phyloP scores from a whole-genome alignment of 1,284 basidiomycete genomes.

The Malassezia restricta region DNA sequence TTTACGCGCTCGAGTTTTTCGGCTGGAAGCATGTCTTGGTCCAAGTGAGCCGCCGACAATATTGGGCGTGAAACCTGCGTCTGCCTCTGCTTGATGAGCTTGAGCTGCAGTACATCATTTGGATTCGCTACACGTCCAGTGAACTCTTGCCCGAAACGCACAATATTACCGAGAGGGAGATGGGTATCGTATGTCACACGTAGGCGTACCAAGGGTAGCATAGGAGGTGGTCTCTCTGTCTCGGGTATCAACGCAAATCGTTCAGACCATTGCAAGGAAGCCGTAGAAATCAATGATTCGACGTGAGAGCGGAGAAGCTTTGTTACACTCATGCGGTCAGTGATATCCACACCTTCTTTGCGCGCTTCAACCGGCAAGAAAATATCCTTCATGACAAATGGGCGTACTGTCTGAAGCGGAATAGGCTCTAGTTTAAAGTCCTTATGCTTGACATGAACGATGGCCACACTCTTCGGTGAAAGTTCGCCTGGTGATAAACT shows the following conservation, averaged over 20 bases:
- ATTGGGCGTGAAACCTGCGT: slow-evolving; percentile 3
- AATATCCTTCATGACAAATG: slow-evolving; percentile 83
- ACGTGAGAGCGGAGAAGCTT: slow-evolving; percentile 27
- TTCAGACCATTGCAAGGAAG: slow-evolving; percentile 65
- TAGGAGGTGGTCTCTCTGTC: slow-evolving; percentile 17
- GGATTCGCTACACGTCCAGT: slow-evolving; percentile 83
- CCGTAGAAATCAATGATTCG: slow-evolving; percentile 58
- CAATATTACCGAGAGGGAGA: slow-evolving; percentile 57
- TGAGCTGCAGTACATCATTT: slow-evolving; percentile 67
- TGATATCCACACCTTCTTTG: slow-evolving; percentile 17
- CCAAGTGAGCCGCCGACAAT: slow-evolving; percentile 20
- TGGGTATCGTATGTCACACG: slow-evolving; percentile 48
- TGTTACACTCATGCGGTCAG: slow-evolving; percentile 24
- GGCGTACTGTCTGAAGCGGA: slow-evolving; percentile 76
- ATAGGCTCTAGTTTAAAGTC: slow-evolving; percentile 75
- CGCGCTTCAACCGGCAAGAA: slow-evolving; percentile 55
- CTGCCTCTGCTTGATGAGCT: slow-evolving; percentile 7
- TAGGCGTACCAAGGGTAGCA: slow-evolving; percentile 71
- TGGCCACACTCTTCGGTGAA: slow-evolving; percentile 28
- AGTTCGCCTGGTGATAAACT: slow-evolving; percentile 49
- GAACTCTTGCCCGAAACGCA: slow-evolving; percentile 93
- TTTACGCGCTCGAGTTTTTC: slow-evolving; percentile 35
- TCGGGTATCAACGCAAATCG: slow-evolving; percentile 52
- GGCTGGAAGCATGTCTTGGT: slow-evolving; percentile 21
- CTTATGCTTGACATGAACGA: slow-evolving; percentile 56